phyloP scores from a whole-genome alignment of 805 yeast genomes.

The Scheffersomyces amazonensis region DNA sequence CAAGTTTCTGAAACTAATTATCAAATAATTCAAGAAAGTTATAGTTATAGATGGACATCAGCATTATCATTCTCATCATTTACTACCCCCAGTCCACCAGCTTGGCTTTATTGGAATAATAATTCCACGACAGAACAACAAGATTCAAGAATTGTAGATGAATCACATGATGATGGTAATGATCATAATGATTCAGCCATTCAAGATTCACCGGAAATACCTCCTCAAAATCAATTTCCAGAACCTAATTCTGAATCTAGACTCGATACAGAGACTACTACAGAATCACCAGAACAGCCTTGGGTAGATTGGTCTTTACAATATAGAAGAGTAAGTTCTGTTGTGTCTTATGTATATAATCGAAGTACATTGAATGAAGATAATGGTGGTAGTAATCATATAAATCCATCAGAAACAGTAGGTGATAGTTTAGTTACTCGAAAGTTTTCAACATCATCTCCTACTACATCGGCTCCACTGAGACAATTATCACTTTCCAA shows the following conservation, averaged over 20 bases:
- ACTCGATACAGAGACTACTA: not conserved
- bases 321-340: slow-evolving; percentile 7
- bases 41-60: not conserved
- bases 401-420: not conserved
- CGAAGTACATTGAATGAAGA: slow-evolving; percentile 1
- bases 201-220: slow-evolving; percentile 1
- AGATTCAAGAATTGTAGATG: not conserved
- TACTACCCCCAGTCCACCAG: not conserved
- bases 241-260: not conserved
- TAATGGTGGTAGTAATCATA: not conserved
- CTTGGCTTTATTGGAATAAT: not conserved
- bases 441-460: not conserved
- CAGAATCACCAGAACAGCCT: not conserved
- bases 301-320: slow-evolving; percentile 8
- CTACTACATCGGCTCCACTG: not conserved
- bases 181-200: not conserved
- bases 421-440: not conserved
- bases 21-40: no score
- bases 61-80: slow-evolving; percentile 1
- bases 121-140: not conserved
- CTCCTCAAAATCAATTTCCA: not conserved
- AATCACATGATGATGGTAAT: not conserved
- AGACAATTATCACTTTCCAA: not conserved
- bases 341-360: slow-evolving; percentile 9
- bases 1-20: no score